These are phyloP conservation scores for Tuber umbilicatum DNA, from an alignment of 495 filamentous ascomycete species.

Conservation along the genomic window DNA sequence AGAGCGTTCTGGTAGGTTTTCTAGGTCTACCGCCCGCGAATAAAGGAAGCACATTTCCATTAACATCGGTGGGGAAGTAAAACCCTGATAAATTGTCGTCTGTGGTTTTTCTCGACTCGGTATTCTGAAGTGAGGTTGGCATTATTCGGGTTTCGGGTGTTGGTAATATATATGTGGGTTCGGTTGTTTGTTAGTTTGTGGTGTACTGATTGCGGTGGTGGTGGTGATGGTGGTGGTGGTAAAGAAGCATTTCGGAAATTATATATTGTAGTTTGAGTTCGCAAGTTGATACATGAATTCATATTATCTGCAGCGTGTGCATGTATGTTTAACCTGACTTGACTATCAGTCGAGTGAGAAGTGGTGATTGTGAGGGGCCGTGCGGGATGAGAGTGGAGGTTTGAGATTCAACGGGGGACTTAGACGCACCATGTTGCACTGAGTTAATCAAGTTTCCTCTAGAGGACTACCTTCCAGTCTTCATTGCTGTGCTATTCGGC, in stretches of 20 bases:
- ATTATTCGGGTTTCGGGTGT: background rate
- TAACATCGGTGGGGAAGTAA: background rate
- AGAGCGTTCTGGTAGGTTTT: background rate
- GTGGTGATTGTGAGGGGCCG: background rate
- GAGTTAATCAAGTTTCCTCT: background rate
- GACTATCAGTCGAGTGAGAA: background rate
- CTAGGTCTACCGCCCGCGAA: background rate
- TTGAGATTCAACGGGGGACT: background rate
- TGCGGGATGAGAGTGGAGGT: background rate
- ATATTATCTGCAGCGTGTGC: background rate
- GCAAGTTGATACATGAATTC: background rate
- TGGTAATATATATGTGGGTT: background rate
- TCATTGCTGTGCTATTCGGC: background rate
- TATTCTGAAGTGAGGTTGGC: background rate
- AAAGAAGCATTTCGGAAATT: background rate
- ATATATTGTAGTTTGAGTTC: background rate
- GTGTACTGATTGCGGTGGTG: background rate
- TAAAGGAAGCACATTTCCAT: background rate
- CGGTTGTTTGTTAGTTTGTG: background rate
- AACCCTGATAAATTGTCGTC: background rate
- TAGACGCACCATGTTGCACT: background rate
- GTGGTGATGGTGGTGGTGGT: background rate
- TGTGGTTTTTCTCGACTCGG: background rate
- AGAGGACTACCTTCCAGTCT: background rate
- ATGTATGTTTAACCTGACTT: background rate